phyloP scores from a whole-genome alignment of 2,329 filamentous ascomycete species.

The Microsporum audouinii region DNA sequence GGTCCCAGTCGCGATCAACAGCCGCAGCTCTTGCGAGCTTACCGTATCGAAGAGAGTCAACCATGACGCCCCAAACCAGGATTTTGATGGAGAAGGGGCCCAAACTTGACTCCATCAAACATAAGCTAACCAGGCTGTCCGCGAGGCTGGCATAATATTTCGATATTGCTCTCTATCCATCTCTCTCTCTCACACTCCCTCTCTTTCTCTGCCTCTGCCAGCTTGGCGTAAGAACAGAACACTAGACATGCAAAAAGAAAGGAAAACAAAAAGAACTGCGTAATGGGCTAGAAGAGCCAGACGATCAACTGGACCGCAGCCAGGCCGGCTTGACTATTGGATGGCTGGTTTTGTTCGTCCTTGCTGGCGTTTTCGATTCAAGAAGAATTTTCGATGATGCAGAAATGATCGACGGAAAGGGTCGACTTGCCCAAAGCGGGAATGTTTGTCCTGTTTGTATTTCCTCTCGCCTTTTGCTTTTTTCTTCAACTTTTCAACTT shows the following conservation, averaged over 20 bases:
- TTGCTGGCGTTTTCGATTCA: slow-evolving; percentile 10
- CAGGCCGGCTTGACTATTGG: slow-evolving; percentile 7
- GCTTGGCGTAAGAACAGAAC: not conserved
- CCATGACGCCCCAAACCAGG: not conserved
- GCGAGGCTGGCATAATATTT: not conserved
- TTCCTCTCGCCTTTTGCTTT: not conserved
- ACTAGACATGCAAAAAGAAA: not conserved
- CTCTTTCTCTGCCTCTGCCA: not conserved
- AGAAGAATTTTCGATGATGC: not conserved
- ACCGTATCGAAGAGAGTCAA: not conserved
- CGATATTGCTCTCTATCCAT: not conserved
- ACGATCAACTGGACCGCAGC: slow-evolving; percentile 9
- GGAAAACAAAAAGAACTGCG: not conserved
- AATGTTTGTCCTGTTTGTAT: slow-evolving; percentile 10
- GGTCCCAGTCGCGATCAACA: slow-evolving; percentile 1
- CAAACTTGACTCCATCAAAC: not conserved
- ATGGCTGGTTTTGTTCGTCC: not conserved
- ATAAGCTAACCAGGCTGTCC: not conserved
- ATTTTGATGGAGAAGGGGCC: not conserved
- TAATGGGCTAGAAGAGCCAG: slow-evolving; percentile 6
- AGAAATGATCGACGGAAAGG: not conserved
- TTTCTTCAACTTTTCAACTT: not conserved
- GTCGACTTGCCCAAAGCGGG: not conserved
- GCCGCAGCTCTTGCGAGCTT: not conserved
- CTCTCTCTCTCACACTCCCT: too few species aligned